Evolutionary conservation across 2,329 filamentous ascomycete genomes (phyloP).

Genomic region (Xylaria sp.): DNA sequence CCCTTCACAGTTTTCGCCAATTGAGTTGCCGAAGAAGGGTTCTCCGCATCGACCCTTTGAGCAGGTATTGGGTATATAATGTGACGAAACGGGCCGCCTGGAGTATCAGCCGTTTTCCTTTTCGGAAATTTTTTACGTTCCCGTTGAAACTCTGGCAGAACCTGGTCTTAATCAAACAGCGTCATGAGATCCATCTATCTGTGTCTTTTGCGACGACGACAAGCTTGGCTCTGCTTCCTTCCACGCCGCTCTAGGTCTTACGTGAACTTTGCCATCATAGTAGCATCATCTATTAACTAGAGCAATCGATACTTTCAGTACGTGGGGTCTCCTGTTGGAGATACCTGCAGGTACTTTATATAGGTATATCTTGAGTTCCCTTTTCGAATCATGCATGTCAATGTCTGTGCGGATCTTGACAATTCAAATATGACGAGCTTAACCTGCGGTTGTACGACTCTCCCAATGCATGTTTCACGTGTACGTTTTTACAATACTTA

Average conservation of each 20-base stretch:
- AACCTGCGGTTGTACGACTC: neutral
- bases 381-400: conserved; percentile 6
- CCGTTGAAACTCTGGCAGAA: conserved; percentile 35
- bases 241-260: conserved; percentile 1
- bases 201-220: neutral
- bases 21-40: conserved; percentile 27
- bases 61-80: conserved; percentile 32
- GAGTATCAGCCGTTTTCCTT: conserved; percentile 24
- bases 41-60: conserved; percentile 20
- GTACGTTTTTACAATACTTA: neutral
- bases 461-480: neutral
- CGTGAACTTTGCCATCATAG: conserved; percentile 6
- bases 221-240: neutral
- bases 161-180: conserved; percentile 9
- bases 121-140: conserved; percentile 26
- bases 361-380: neutral
- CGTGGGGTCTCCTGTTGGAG: conserved; percentile 1
- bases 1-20: conserved; percentile 23
- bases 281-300: conserved; percentile 5
- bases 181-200: neutral
- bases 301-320: neutral
- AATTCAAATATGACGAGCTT: neutral
- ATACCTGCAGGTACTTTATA: neutral
- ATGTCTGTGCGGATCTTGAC: conserved; percentile 7
- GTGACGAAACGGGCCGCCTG: conserved; percentile 33